Conservation (phyloP, 2,329 filamentous ascomycete genomes). For the Scytalidium sp. region DNA sequence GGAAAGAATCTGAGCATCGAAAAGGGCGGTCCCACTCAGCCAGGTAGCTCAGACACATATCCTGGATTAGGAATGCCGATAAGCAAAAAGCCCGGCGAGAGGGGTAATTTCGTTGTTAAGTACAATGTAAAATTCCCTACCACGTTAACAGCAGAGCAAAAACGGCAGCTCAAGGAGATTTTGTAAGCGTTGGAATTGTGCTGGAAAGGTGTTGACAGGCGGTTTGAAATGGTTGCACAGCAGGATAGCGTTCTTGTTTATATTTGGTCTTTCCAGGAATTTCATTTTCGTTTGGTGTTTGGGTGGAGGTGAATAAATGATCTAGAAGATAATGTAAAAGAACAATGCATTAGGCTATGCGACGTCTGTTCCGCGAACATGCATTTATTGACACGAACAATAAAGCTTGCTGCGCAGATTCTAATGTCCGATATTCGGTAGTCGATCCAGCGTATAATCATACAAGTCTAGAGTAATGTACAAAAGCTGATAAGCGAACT, state of each 20-base stretch:
- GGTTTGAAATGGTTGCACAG: not conserved
- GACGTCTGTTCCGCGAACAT: too few relatives aligned
- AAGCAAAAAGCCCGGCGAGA: constrained; percentile 79
- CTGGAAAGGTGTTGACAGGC: constrained; percentile 97
- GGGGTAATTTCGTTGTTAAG: constrained; percentile 84
- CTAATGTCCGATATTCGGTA: too few relatives aligned
- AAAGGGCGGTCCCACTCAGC: constrained; percentile 80
- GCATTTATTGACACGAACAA: not conserved
- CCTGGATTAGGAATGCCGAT: constrained; percentile 92
- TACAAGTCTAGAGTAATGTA: not conserved
- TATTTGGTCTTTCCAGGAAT: not conserved
- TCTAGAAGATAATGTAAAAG: not conserved
- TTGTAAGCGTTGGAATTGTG: too few relatives aligned
- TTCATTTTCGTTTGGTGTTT: not conserved
- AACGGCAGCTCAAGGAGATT: constrained; percentile 76
- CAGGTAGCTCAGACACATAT: constrained; percentile 76
- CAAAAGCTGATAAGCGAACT: constrained; percentile 14
- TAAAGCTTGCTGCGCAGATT: too few relatives aligned
- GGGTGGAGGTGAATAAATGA: not conserved
- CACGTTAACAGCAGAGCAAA: constrained; percentile 72
- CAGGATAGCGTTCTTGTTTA: not conserved
- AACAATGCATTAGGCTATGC: not conserved
- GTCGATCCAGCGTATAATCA: not conserved
- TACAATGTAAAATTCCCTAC: constrained; percentile 94
- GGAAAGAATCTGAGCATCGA: constrained; percentile 79